Base-by-base conservation (phyloP, 2,329 filamentous ascomycete genomes). In the Microsporum ferrugineum region DNA sequence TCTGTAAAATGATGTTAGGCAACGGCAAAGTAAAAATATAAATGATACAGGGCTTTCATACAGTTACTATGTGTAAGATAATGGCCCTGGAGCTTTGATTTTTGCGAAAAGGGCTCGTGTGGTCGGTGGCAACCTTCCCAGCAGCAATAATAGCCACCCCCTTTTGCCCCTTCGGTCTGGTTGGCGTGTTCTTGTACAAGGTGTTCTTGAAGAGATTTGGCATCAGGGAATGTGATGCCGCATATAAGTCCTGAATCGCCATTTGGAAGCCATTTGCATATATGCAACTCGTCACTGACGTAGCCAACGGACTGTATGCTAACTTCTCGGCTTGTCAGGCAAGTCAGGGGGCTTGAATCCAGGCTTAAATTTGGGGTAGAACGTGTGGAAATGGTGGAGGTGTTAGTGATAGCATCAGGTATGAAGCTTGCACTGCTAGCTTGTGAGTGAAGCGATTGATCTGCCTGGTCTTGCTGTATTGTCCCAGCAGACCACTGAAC, bases 1-100 rank as follows among this genome's bases (percentile, higher is more conserved):
- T 74, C 75, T 77, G 29, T 36, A 14, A 51, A 34, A 33, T 23
- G 17, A 23, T 23, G 17, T 23, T 23, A 23, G 17, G 17, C 17
- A 1, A 1, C 17, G 17, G 17, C 1, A 7, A 29, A 27, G 45
- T 43, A 29, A 51, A 23, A 36, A 47, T 5, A 43, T 43, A n/a
- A 12, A 17, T 43, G 3, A 43, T 43, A 43, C 14, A 23, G 6
- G 14, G 39, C 14, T 23, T 8, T 60, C 72, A 53, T 69, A 76
- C 75, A 73, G 59, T 77, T 77, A 64, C 75, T 77, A 63, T 77
- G 75, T 8, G 74, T 77, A 33, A 77, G 62, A 59, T 76, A 77
- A 62, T 77, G 75, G 2, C 75, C 75, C 58, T 77, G 75, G 6
- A 77, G 68, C 60, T 77, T 77, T 2, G 75, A 76, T 63, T 77